These are phyloP conservation scores for Eremochloa ophiuroides DNA, from an alignment of 176 grass and related monocot species.

Conservation along the genomic window DNA sequence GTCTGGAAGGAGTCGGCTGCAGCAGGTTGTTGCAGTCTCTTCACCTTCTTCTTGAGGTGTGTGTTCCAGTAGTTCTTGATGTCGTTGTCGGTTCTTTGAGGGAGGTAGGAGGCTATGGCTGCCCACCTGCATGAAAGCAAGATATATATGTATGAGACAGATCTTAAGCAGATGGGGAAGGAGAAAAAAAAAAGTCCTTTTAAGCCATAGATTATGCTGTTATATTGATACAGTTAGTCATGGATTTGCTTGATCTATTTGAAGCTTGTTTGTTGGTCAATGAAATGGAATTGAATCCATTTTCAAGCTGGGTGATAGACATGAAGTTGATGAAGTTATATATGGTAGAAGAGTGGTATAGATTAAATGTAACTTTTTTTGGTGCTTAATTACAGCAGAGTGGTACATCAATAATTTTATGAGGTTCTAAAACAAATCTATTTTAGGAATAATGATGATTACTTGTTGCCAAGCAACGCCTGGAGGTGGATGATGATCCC, in stretches of 20 bases:
- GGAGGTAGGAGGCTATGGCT: constrained; percentile 59
- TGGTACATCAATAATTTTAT: not conserved
- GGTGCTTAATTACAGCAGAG: not conserved
- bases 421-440: not conserved
- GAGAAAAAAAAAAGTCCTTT: too few species aligned
- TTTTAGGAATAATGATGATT: not conserved
- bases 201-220: not conserved
- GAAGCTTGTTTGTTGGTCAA: not conserved
- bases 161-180: too few species aligned
- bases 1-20: constrained; percentile 30
- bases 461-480: constrained; percentile 57
- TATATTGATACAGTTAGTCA: not conserved
- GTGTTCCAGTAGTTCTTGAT: constrained; percentile 76
- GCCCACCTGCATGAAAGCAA: constrained; percentile 34
- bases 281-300: not conserved
- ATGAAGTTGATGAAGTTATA: not conserved
- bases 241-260: not conserved
- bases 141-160: not conserved
- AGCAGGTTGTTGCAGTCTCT: constrained; percentile 42
- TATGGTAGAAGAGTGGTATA: too few species aligned
- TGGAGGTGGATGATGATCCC: constrained; percentile 64
- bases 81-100: constrained; percentile 54
- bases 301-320: not conserved
- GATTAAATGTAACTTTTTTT: not conserved
- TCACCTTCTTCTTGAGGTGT: constrained; percentile 62